phyloP scores from a whole-genome alignment of 495 filamentous ascomycete genomes.

The Talaromyces thailandensis region DNA sequence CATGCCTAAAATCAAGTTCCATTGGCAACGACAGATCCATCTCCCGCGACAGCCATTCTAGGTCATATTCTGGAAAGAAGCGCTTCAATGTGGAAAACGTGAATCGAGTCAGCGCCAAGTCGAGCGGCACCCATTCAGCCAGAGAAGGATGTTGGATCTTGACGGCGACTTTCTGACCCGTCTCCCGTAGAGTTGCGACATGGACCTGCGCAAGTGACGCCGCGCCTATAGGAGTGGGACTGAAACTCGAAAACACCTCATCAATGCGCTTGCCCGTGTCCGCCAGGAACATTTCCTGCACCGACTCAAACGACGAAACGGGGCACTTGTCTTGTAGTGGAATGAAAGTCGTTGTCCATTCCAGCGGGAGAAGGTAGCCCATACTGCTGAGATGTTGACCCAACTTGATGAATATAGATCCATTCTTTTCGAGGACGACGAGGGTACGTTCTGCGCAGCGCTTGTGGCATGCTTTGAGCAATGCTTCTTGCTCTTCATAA shows the following conservation, averaged over 20 bases:
- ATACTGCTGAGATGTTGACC: slow-evolving; percentile 95
- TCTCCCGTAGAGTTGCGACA: slow-evolving; percentile 73
- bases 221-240: slow-evolving; percentile 71
- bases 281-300: slow-evolving; percentile 71
- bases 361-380: slow-evolving; percentile 86
- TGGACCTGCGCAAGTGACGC: slow-evolving; percentile 95
- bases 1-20: slow-evolving; percentile 82
- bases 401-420: slow-evolving; percentile 96
- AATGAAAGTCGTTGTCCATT: slow-evolving; percentile 96
- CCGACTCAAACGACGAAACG: slow-evolving; percentile 82
- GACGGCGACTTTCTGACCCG: slow-evolving; percentile 86
- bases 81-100: slow-evolving; percentile 83
- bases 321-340: slow-evolving; percentile 95
- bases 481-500: slow-evolving; percentile 48
- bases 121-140: slow-evolving; percentile 85
- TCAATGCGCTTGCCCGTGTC: slow-evolving; percentile 76
- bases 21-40: slow-evolving; percentile 85
- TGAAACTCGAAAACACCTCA: slow-evolving; percentile 80
- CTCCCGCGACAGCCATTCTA: slow-evolving; percentile 91
- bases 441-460: slow-evolving; percentile 86
- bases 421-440: slow-evolving; percentile 82
- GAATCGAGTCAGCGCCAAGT: slow-evolving; percentile 77
- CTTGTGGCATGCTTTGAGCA: slow-evolving; percentile 82
- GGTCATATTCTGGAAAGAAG: slow-evolving; percentile 95
- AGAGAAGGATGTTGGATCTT: slow-evolving; percentile 93